These are phyloP conservation scores for sunflower (Helianthus annuus) DNA, from an alignment of 129 eudicot species.

Conservation along the genomic window DNA sequence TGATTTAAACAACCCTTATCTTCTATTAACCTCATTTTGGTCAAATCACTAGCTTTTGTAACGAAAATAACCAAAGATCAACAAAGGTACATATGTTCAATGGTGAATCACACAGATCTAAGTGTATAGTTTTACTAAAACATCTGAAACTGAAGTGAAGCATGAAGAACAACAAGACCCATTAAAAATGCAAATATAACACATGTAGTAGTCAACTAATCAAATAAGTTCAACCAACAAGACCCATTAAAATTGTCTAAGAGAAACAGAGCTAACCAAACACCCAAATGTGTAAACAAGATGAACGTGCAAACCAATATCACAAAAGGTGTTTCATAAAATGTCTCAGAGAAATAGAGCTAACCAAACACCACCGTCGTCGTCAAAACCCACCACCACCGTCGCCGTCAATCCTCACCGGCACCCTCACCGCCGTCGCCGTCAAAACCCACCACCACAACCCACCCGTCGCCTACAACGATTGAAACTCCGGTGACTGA, in stretches of 20 bases:
- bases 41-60: conserved; percentile 12
- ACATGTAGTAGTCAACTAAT: neutral
- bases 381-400: too few relatives aligned
- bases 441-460: too few relatives aligned
- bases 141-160: neutral
- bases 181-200: neutral
- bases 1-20: conserved; percentile 65
- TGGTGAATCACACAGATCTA: conserved; percentile 20
- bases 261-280: too few relatives aligned
- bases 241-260: too few relatives aligned
- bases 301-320: too few relatives aligned
- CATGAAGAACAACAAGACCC: conserved; percentile 21
- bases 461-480: too few relatives aligned
- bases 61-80: neutral
- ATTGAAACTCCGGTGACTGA: too few relatives aligned
- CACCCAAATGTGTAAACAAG: too few relatives aligned
- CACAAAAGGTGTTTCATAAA: neutral
- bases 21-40: conserved; percentile 73
- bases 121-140: neutral
- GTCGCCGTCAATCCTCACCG: too few relatives aligned
- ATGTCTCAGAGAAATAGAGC: neutral
- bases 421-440: too few relatives aligned
- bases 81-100: conserved; percentile 11
- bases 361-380: neutral
- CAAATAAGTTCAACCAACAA: conserved; percentile 8